Evolutionary conservation across 148 eudicot genomes (phyloP), one percentile per base, ranked within the genome.

Genomic region (Nyssa sinensis): DNA sequence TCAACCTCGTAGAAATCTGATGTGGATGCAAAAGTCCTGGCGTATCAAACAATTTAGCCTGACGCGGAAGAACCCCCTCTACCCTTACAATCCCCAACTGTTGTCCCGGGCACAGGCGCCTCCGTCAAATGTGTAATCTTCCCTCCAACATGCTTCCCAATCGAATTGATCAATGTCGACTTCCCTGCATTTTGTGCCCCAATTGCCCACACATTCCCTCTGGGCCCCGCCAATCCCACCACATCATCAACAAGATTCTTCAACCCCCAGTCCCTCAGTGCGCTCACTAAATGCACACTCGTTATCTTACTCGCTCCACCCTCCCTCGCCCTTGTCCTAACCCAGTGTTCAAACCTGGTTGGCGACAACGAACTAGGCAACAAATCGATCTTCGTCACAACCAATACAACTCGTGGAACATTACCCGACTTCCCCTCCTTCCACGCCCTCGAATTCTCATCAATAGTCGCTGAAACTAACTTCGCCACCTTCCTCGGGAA

Each of bases 181-280:
- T 95, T 95, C 55, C 99, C 99, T 4, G 93, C 91, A 85, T 96
- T 96, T 66, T 96, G 99, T 44, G 99, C 98, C 76, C 99, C 99
- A 30, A 96, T 79, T 6, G 93, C 94, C 99, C 99, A 96, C 59
- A 96, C 98, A 79, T 84, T 82, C 73, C 99, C 99, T 83, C 99
- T 87, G 1, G 85, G 76, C 41, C 99, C 99, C 0, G 90, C 94
- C 86, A 91, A 84, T n/a, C 78, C 77, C 30, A 88, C 81, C 69
- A 93, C 90, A 82, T 93, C 99, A 73, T 96, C 97, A 32, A 86
- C 81, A 78, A 96, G 87, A 84, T 88, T 86, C 85, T 81, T 85
- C 49, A 96, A 77, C 47, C 99, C 99, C 99, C 98, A 96, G 74
- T 86, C 88, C 55, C 80, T 89, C 74, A 91, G 34, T 13, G 98